Evolutionary conservation across 139 green algal species (phyloP).

Genomic region (Tetraselmis chui): DNA sequence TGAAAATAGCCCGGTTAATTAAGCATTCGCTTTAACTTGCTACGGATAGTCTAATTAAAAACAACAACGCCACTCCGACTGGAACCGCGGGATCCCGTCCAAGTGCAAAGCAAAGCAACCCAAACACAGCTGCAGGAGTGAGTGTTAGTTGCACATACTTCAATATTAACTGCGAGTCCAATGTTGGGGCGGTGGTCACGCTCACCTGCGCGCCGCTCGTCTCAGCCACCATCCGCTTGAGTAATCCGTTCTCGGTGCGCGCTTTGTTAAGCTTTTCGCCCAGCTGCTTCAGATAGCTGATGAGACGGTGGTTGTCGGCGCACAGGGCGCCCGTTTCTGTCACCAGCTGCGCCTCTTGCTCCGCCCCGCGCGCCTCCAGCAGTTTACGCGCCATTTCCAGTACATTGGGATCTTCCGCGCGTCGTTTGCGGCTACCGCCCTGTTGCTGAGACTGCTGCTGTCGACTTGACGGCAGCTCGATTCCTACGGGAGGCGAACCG

Average conservation of each 20-base stretch:
- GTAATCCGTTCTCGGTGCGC: not conserved
- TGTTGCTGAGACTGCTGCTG: not conserved
- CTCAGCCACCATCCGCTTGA: not conserved
- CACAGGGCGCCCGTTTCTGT: not conserved
- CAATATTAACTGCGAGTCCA: too few species aligned
- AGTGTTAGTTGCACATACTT: too few species aligned
- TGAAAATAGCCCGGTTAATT: too few species aligned
- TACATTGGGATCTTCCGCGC: not conserved
- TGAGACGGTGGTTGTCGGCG: not conserved
- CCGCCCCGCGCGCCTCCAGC: not conserved
- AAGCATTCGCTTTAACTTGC: too few species aligned
- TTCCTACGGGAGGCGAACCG: too few species aligned
- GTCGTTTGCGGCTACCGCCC: not conserved
- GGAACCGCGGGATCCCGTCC: too few species aligned
- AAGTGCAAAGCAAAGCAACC: too few species aligned
- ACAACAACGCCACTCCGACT: too few species aligned
- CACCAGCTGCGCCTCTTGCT: not conserved
- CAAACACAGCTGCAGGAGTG: too few species aligned
- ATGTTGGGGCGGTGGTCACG: too few species aligned
- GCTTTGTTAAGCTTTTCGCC: not conserved
- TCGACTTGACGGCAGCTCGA: too few species aligned
- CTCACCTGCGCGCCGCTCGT: not conserved
- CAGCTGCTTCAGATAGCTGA: not conserved
- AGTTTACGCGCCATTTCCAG: not conserved
- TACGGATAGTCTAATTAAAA: too few species aligned